These are phyloP conservation scores for Amylocarpus encephaloides DNA, from an alignment of 2,329 filamentous ascomycete species.

Conservation along the genomic window DNA sequence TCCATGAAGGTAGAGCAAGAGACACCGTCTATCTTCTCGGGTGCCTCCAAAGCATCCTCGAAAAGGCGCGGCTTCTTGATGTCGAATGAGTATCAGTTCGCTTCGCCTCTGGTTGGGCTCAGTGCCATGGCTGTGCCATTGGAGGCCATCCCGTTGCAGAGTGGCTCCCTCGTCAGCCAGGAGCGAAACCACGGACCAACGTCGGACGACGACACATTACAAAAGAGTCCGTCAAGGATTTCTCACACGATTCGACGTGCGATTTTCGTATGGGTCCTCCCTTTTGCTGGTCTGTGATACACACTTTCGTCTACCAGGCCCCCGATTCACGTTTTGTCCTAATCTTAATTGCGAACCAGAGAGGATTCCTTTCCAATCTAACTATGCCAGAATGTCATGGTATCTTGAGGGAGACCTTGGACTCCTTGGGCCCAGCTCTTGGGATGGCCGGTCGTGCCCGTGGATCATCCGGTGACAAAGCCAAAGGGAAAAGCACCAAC, in stretches of 20 bases:
- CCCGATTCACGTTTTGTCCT: slow-evolving; percentile 56
- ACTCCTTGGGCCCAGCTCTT: slow-evolving; percentile 71
- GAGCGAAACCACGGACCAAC: slow-evolving; percentile 52
- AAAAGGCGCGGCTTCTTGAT: slow-evolving; percentile 52
- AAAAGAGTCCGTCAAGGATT: slow-evolving; percentile 59
- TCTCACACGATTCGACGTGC: slow-evolving; percentile 64
- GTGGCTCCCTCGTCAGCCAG: slow-evolving; percentile 62
- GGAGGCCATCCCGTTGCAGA: slow-evolving; percentile 68
- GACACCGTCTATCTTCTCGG: slow-evolving; percentile 22
- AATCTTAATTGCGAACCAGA: slow-evolving; percentile 56
- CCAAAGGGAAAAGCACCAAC: slow-evolving; percentile 50
- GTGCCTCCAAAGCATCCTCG: slow-evolving; percentile 20
- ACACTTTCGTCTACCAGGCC: slow-evolving; percentile 60
- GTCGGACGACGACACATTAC: slow-evolving; percentile 61
- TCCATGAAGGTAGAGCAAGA: slow-evolving; percentile 16
- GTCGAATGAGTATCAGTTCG: slow-evolving; percentile 60
- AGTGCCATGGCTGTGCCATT: slow-evolving; percentile 60
- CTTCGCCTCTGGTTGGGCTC: slow-evolving; percentile 59
- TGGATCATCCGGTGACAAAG: slow-evolving; percentile 40
- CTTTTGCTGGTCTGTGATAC: slow-evolving; percentile 61
- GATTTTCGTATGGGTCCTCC: slow-evolving; percentile 61
- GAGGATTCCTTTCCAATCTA: slow-evolving; percentile 66
- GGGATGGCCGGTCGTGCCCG: slow-evolving; percentile 57
- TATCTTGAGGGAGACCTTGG: slow-evolving; percentile 74
- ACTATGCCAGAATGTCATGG: slow-evolving; percentile 72